Conservation (phyloP, 179 eudicot genomes). For the Silene noctiflora region DNA sequence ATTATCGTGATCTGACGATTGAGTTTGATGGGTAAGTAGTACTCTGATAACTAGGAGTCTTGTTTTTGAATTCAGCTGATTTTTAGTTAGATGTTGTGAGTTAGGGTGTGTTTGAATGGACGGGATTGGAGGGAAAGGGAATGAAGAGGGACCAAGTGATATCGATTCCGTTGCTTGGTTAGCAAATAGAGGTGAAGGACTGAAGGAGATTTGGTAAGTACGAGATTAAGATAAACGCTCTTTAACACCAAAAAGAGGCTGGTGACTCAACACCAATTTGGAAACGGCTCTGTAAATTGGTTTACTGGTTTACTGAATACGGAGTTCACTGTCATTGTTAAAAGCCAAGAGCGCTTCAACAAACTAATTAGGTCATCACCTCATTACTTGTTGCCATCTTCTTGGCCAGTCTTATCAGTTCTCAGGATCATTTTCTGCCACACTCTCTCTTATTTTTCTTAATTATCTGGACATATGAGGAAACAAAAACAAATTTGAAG, state of each 20-base stretch:
- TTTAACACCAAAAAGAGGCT: neutral
- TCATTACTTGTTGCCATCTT: neutral
- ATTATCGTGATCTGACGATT: constrained; percentile 60
- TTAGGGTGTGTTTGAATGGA: neutral
- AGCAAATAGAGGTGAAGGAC: too few species aligned
- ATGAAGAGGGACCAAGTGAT: neutral
- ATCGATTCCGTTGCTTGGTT: too few species aligned
- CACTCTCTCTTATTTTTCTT: neutral
- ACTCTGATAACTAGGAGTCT: too few species aligned
- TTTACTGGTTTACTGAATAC: neutral
- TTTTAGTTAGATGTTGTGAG: neutral
- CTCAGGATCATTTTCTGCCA: neutral
- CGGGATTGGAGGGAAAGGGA: neutral
- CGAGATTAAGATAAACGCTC: neutral
- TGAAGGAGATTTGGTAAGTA: neutral
- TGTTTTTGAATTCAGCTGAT: neutral
- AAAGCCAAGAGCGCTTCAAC: too few species aligned
- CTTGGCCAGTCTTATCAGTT: neutral
- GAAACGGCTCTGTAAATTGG: too few species aligned
- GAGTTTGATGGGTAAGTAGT: constrained; percentile 62
- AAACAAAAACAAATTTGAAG: too few species aligned
- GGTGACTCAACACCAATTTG: neutral
- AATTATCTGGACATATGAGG: too few species aligned
- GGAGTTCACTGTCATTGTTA: neutral
- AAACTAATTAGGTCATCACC: too few species aligned